These are phyloP conservation scores for Amauroascus niger DNA, from an alignment of 2,329 filamentous ascomycete genomes.

Conservation along the genomic window DNA sequence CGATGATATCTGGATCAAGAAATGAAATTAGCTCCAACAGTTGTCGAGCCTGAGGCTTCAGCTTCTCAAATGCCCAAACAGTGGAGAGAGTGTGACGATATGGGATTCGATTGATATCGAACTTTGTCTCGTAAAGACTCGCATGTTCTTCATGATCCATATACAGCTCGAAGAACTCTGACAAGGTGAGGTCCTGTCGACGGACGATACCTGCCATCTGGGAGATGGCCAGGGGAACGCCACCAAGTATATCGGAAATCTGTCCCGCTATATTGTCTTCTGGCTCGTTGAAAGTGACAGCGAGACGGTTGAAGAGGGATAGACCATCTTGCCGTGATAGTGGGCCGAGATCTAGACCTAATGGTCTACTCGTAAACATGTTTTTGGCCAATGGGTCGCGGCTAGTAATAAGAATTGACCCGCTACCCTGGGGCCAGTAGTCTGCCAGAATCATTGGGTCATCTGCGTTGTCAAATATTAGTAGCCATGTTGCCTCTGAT, in stretches of 20 bases:
- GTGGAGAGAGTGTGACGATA: slow-evolving; percentile 17
- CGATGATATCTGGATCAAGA: slow-evolving; percentile 22
- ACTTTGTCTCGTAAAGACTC: slow-evolving; percentile 8
- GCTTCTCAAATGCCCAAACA: slow-evolving; percentile 19
- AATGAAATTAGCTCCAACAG: slow-evolving; percentile 19
- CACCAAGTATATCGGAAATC: slow-evolving; percentile 17
- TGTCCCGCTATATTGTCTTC: slow-evolving; percentile 13
- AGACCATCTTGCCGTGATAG: slow-evolving; percentile 12
- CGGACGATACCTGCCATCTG: slow-evolving; percentile 22
- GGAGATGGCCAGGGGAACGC: slow-evolving; percentile 19
- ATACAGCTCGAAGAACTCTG: slow-evolving; percentile 16
- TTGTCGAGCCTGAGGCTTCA: slow-evolving; percentile 10
- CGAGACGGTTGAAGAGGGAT: slow-evolving; percentile 5
- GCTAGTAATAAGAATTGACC: slow-evolving; percentile 23
- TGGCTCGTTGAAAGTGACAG: neutral
- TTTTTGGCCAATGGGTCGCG: slow-evolving; percentile 21
- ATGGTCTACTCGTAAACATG: slow-evolving; percentile 1
- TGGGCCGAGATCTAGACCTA: slow-evolving; percentile 15
- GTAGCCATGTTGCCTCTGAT: slow-evolving; percentile 12
- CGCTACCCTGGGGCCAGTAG: slow-evolving; percentile 21
- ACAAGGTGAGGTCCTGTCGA: slow-evolving; percentile 15
- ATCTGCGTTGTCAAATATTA: slow-evolving; percentile 21
- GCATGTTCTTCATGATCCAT: slow-evolving; percentile 13
- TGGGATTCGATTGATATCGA: slow-evolving; percentile 9
- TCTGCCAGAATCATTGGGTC: slow-evolving; percentile 18